Base-by-base conservation (phyloP, 2,329 filamentous ascomycete species). In the Aspergillus puulaauensis region DNA sequence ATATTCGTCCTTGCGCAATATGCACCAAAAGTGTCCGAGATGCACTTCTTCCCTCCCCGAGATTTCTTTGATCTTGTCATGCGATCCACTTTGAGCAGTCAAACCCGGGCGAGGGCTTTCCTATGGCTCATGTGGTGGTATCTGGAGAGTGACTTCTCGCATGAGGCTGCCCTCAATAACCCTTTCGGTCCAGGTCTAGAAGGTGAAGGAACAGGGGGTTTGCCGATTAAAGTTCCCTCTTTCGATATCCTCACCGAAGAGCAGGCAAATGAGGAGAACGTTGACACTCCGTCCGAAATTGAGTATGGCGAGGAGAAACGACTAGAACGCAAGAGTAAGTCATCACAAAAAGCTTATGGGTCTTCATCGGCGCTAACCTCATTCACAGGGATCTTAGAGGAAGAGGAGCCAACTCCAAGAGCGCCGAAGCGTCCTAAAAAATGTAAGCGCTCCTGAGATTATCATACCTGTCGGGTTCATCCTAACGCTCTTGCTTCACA, bases 61-160 rank as follows among this genome's bases (percentile, higher is more conserved):
- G 95, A 99, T 74, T 98, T 99, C 73, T 96, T 97, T 73, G 95
- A 99, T 68, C 83, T 99, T 15, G 89, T 99, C 67, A 98, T 98
- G 93, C 88, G 91, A 70, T 88, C 88, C 1, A 89, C 90, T 23
- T 83, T 91, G 60, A 91, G 88, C 57, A 98, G 93, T 74, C 78
- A 82, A 64, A 96, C 91, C 61, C 86, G 95, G 61, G 93, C 95
- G 1, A 87, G 80, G 45, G 93, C 93, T 0, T 99, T 99, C 66
- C 78, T 99, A 19, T 99, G 95, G 95, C 80, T 99, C 62, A 96
- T 99, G 87, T 99, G 95, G 95, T 97, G 95, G 81, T 98, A 99
- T 70, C 83, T 99, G 17, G 95, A 99, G 73, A 96, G 93, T 27
- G 91, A 97, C 72, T 98, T 97, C 66, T 90, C 90, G 0, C 86